Base-by-base conservation (phyloP, 2,329 filamentous ascomycete species). In the Beauveria caledonica region DNA sequence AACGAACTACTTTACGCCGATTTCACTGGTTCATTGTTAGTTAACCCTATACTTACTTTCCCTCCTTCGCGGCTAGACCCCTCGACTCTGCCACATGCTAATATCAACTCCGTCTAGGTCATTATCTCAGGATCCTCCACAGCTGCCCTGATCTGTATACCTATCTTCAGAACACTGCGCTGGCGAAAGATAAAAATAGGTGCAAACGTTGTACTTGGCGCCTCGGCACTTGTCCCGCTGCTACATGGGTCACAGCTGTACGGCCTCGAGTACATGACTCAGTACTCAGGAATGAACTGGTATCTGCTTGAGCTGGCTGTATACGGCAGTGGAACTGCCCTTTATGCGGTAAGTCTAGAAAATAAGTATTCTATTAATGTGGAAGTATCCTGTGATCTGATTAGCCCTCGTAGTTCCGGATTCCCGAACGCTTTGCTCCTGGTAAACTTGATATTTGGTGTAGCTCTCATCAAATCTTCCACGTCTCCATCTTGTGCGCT, bases 401-500 rank as follows among this genome's bases (percentile, higher is more conserved):
- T 48, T 11, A 8, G 39, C 27, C 13, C 19, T 39, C 23, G 33
- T 62, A 86, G 83, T 79, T 84, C 52, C 85, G 92, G 48, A 83
- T 92, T 70, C 92, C 92, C 0, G 92, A 97, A 75, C 79, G 88
- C 58, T 82, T 80, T 68, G 80, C 76, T 55, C 92, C 91, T 0
- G 88, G 90, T 3, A 78, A 72, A n/a, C 95, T 92, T 69, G 92
- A 96, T 73, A 87, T 95, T 46, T 87, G 88, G 81, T 90, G 91
- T 21, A 90, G 86, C 70, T 94, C 89, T 23, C 92, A 96, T 73
- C 92, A 96, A 76, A 86, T 96, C 63, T 96, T 97, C 71, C 92
- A 96, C 74, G 77, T 93, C 44, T 78, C 29, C 9, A 64, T 65
- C 23, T 57, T 65, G 48, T 63, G 62, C 29, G 63, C 64, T n/a